Base-by-base conservation (phyloP, 2,329 filamentous ascomycete species). In the Basipetospora sp. region DNA sequence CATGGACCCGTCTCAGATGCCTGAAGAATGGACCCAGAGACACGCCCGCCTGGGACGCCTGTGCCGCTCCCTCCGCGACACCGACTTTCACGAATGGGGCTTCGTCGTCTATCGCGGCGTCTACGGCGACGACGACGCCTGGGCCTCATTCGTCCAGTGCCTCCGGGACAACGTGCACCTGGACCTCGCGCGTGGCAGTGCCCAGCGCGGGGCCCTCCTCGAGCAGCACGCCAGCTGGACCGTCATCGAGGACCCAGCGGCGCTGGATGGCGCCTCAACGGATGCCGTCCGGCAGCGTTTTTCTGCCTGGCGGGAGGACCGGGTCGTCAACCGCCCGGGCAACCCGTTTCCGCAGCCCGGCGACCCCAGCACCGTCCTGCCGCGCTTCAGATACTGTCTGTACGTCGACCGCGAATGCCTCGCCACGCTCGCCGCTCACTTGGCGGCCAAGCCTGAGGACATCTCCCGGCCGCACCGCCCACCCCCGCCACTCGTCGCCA, bases 301-400 rank as follows among this genome's bases (percentile, higher is more conserved):
- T 18, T 22, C 17, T n/a, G 34, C 14, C 10, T 36, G 22, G 34
- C 18, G 22, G 25, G 16, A 29, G 17, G 22, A 14, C 18, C 34
- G 34, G 17, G 19, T n/a, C 15, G 26, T 29, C 25, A 18, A 13
- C 11, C 34, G 22, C 20, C 25, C 13, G 14, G n/a, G 22, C 22
- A 28, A 11, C 17, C 11, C 17, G 16, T 28, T 20, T 18, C 25
- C 11, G n/a, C 10, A 29, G 17, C 15, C 22, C 26, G 11, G 17
- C 25, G 34, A 29, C 28, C 34, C 22, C 14, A 17, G 22, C 15
- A 17, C 22, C 22, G 18, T 34, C 8, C 19, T 33, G 16, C 34
- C 34, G 17, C 25, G 34, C 18, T 36, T 36, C 34, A 36, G 17
- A 13, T 29, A 36, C 34, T 36, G 34, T 26, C 18, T 36, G n/a